A percentile compares a stretch with the other conserved stretches of the same genome.
phyloP scores from a whole-genome alignment of 164 flowering plant species.

The Brasenia schreberi region DNA sequence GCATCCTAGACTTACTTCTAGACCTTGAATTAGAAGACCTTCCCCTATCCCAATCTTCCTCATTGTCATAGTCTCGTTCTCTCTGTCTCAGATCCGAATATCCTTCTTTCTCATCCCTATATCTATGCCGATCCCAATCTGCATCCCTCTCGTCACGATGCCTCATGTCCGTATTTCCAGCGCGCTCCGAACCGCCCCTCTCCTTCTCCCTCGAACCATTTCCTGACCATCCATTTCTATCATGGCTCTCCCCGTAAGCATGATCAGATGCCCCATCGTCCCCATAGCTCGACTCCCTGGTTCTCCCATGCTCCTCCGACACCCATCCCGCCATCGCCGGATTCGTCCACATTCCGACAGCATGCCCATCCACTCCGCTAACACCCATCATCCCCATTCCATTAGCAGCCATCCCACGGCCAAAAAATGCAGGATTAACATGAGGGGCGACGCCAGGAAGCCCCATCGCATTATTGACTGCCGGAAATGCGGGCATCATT shows the following conservation, averaged over 20 bases:
- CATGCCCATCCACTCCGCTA: conserved; percentile 50
- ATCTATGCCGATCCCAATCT: conserved; percentile 49
- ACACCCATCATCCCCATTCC: conserved; percentile 67
- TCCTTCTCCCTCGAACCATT: conserved; percentile 52
- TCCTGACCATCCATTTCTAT: conserved; percentile 33
- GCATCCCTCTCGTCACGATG: conserved; percentile 50
- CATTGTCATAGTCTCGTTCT: conserved; percentile 8
- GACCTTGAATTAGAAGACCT: conserved; percentile 62
- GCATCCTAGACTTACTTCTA: conserved; percentile 53
- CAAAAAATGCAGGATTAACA: conserved; percentile 73
- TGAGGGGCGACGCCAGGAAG: conserved; percentile 69
- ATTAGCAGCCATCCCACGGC: conserved; percentile 50
- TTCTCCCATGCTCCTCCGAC: conserved; percentile 42
- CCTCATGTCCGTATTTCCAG: conserved; percentile 41
- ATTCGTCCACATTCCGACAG: conserved; percentile 56
- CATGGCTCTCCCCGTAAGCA: conserved; percentile 52
- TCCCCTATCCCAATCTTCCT: conserved; percentile 41
- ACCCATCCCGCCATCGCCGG: conserved; percentile 56
- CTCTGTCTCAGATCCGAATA: conserved; percentile 28
- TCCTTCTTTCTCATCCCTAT: conserved; percentile 63
- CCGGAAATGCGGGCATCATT: conserved; percentile 56
- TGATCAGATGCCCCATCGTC: conserved; percentile 64
- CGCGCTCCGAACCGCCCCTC: conserved; percentile 37
- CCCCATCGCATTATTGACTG: conserved; percentile 35
- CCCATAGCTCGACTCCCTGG: conserved; percentile 58